Percentiles rank a stretch among this genome's conserved stretches.
phyloP scores from a whole-genome alignment of 805 yeast genomes.

The Myxozyma melibiosi region DNA sequence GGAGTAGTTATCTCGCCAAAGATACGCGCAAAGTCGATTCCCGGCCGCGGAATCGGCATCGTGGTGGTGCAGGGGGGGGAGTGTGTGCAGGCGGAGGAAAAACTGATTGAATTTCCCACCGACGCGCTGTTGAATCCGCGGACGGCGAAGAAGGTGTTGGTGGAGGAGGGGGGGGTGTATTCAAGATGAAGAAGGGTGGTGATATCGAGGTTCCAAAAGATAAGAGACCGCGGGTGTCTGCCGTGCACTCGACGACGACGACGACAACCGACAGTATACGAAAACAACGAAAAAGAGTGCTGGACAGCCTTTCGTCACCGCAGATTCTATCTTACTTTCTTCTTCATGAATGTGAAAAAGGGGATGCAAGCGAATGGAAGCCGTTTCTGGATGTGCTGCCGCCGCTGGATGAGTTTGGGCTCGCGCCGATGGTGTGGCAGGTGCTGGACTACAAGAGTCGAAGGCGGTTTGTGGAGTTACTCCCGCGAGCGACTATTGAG shows the following conservation, averaged over 20 bases:
- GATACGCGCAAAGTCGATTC: slow-evolving; percentile 46
- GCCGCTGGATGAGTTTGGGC: slow-evolving; percentile 50
- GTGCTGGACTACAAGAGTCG: slow-evolving; percentile 10
- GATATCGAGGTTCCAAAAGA: neutral
- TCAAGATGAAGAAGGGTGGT: neutral
- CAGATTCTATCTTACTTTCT: slow-evolving; percentile 36
- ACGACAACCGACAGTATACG: neutral
- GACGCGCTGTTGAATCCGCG: slow-evolving; percentile 56
- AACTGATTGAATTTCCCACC: slow-evolving; percentile 59
- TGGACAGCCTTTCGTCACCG: slow-evolving; percentile 32
- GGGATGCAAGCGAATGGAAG: slow-evolving; percentile 53
- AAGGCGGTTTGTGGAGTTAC: neutral
- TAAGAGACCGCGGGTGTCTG: neutral
- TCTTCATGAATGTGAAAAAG: slow-evolving; percentile 40
- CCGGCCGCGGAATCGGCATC: slow-evolving; percentile 66
- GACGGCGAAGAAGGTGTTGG: slow-evolving; percentile 18
- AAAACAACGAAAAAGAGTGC: neutral
- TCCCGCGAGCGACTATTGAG: slow-evolving; percentile 7
- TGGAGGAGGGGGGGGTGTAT: neutral
- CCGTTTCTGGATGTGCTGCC: slow-evolving; percentile 74
- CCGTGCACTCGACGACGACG: no score
- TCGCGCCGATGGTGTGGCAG: slow-evolving; percentile 68
- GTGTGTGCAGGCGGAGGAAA: slow-evolving; percentile 50
- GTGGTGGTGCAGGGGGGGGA: slow-evolving; percentile 43
- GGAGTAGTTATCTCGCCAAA: slow-evolving; percentile 34